A percentile compares a stretch with the other conserved stretches of the same genome.
phyloP scores from a whole-genome alignment of 2,329 filamentous ascomycete species.

The Raffaelea deltoideospora region DNA sequence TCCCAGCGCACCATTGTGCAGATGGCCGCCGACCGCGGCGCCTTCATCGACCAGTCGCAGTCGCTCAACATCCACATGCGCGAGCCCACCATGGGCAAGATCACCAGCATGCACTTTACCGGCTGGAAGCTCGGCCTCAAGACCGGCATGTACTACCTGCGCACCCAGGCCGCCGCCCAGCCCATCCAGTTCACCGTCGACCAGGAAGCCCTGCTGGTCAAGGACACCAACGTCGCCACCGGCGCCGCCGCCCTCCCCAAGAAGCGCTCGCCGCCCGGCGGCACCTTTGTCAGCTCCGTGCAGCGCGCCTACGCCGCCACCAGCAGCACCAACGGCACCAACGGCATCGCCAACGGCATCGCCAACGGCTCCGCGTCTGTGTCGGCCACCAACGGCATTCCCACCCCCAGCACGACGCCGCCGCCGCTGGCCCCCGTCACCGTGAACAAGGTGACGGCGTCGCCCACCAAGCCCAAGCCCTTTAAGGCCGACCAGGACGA shows the following conservation, averaged over 20 bases:
- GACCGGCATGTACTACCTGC: conserved; percentile 99
- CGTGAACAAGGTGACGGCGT: conserved; percentile 28
- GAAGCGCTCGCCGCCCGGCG: conserved; percentile 43
- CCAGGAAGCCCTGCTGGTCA: conserved; percentile 81
- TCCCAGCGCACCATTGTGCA: conserved; percentile 89
- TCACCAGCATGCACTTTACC: conserved; percentile 98
- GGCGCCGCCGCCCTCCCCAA: conserved; percentile 49
- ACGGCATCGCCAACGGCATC: conserved; percentile 5
- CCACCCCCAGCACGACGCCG: conserved; percentile 55
- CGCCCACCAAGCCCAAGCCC: conserved; percentile 45
- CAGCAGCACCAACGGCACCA: conserved; percentile 36
- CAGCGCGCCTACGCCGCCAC: conserved; percentile 50
- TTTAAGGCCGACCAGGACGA: conserved; percentile 69
- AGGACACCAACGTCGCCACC: conserved; percentile 66
- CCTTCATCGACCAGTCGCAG: conserved; percentile 97
- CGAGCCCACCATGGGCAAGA: conserved; percentile 98
- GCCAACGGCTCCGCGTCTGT: conserved; percentile 20
- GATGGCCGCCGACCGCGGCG: conserved; percentile 96
- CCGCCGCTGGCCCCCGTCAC: conserved; percentile 32
- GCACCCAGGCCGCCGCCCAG: conserved; percentile 89
- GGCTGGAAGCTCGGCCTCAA: conserved; percentile 99
- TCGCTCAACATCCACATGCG: conserved; percentile 99
- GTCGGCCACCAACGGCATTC: conserved; percentile 46
- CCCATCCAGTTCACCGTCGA: conserved; percentile 99
- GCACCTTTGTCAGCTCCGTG: conserved; percentile 41